These are phyloP conservation scores for Ogataea hybrid DNA, from an alignment of 1,139 yeast genomes.

Conservation along the genomic window DNA sequence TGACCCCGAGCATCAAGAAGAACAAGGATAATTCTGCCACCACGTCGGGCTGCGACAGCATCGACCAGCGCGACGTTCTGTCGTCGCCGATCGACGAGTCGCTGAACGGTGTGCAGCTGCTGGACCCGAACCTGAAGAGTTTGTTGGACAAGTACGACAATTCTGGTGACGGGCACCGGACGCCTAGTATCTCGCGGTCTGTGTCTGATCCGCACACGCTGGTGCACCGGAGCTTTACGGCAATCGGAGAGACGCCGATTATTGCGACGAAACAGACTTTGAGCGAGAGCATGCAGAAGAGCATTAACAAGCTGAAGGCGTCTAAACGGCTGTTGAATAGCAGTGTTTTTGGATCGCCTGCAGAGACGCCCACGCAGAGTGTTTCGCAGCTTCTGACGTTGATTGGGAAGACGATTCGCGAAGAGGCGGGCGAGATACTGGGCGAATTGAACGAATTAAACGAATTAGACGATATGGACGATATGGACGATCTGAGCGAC, in stretches of 20 bases:
- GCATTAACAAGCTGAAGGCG: constrained; percentile 19
- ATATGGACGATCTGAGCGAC: too few species aligned
- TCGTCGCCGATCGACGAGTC: constrained; percentile 27
- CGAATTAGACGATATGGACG: too few species aligned
- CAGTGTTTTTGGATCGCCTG: constrained; percentile 3
- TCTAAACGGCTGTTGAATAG: constrained; percentile 10
- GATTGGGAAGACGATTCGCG: constrained; percentile 22
- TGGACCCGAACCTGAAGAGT: constrained; percentile 29
- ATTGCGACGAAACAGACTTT: constrained; percentile 25
- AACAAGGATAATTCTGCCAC: constrained; percentile 8
- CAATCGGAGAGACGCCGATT: constrained; percentile 17
- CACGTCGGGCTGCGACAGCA: constrained; percentile 11
- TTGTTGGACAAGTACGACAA: constrained; percentile 24
- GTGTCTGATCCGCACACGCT: constrained; percentile 26
- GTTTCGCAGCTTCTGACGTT: constrained; percentile 26
- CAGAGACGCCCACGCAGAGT: constrained; percentile 13
- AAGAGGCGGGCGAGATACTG: too few species aligned
- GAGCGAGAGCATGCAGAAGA: constrained; percentile 26
- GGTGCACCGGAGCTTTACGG: constrained; percentile 1
- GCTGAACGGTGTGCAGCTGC: constrained; percentile 9
- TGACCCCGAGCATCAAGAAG: constrained; percentile 25
- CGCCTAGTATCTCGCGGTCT: constrained; percentile 20
- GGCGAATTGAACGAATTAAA: too few species aligned
- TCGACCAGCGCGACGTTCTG: constrained; percentile 18
- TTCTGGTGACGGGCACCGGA: constrained; percentile 6